Percentiles rank a stretch among this genome's conserved stretches.
Evolutionary conservation across 1,284 basidiomycete species (phyloP).

Genomic region (Irpex lacteus): DNA sequence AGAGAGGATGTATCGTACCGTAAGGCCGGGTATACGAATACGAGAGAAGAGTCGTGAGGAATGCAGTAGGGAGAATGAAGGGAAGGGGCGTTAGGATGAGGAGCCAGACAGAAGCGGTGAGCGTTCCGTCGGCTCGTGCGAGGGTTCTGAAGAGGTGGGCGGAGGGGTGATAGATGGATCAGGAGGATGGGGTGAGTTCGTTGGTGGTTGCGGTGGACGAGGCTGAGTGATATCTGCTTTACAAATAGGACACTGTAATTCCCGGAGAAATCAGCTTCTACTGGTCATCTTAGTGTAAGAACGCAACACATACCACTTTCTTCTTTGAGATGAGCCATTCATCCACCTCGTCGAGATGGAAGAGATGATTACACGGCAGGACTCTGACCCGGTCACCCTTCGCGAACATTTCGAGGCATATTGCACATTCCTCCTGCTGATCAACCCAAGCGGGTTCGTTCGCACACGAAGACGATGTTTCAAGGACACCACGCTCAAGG

Average conservation of each 20-base stretch:
- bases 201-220: slow-evolving; percentile 16
- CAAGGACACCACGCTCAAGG: slow-evolving; percentile 22
- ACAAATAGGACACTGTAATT: slow-evolving; percentile 77
- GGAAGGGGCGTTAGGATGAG: not conserved
- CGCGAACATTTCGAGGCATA: slow-evolving; percentile 83
- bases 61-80: not conserved
- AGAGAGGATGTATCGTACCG: not conserved
- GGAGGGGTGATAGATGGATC: slow-evolving; percentile 1
- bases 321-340: slow-evolving; percentile 88
- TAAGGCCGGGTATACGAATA: not conserved
- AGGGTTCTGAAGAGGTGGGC: not conserved
- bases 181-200: slow-evolving; percentile 4
- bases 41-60: not conserved
- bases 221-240: slow-evolving; percentile 85
- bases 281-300: not conserved
- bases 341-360: slow-evolving; percentile 84
- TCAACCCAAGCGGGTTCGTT: slow-evolving; percentile 67
- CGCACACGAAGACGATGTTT: slow-evolving; percentile 20
- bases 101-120: slow-evolving; percentile 12
- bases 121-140: slow-evolving; percentile 13
- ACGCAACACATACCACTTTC: slow-evolving; percentile 65
- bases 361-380: slow-evolving; percentile 87
- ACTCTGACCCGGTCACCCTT: slow-evolving; percentile 86
- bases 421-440: slow-evolving; percentile 79
- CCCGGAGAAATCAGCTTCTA: slow-evolving; percentile 4